Evolutionary conservation across 371 early-diverging fungal species (phyloP), one percentile per base, ranked within the genome.

Genomic region (Mucor plumbeus): DNA sequence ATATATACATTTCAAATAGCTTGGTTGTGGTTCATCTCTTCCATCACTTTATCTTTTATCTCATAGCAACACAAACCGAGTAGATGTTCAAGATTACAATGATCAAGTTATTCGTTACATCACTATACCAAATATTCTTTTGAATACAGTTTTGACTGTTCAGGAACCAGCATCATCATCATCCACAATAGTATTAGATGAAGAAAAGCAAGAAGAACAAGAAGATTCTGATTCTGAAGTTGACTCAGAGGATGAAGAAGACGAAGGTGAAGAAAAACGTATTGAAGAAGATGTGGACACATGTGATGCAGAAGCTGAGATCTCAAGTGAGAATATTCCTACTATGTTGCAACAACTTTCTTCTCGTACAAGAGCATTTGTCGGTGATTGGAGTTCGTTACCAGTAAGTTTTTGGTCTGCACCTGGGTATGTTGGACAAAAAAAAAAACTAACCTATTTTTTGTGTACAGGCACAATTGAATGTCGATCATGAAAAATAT

Each of bases 21-120:
- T 97, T 63, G 98, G 98, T 7, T 97, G 97, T 74, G 98, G 97
- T 31, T 92, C 95, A 2, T 91, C 89, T 6, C 78, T 97, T 19
- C 98, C 97, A 14, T 90, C 94, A 26, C 72, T 97, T 13, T 92
- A 88, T 66, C 68, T 94, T 14, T 83, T 97, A 61, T 68, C 67
- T 26, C 70, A 74, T 35, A 80, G 83, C 26, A 57, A 73, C 5
- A 65, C 72, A 0, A 86, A 88, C n/a, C 55, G 69, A 21, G 92
- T 97, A 0, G 91, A 94, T 73, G 85, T 97, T 63, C 95, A 94
- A 67, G 97, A 97, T 75, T 97, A 96, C 68, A 98, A 98, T 78
- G 87, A 87, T 35, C 91, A 94, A 61, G 97, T 97, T 6, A 73
- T 98, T 19, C 87, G 87, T 41, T 87, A 90, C 26, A 89, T 96